Percentiles rank a stretch among this genome's conserved stretches.
Evolutionary conservation across 352 stramenopile genomes (phyloP).

Genomic region (Phytophthora multivora): DNA sequence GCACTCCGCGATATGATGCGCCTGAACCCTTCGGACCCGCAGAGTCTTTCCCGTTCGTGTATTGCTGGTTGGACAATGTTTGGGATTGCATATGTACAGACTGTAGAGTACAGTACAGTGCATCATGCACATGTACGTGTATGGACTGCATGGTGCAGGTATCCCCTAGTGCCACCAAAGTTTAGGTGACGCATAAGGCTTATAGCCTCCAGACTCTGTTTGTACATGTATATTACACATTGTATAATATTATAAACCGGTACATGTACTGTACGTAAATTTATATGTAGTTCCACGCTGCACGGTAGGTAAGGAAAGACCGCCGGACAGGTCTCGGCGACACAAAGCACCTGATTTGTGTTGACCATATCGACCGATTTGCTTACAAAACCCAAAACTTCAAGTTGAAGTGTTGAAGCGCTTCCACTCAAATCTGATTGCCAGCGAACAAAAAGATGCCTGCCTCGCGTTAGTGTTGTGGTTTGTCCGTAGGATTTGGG

Average conservation of each 20-base stretch:
- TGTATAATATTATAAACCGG: no score
- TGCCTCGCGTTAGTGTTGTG: background rate
- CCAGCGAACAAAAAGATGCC: constrained; percentile 13
- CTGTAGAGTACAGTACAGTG: no score
- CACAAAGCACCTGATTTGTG: constrained; percentile 5
- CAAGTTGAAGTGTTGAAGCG: constrained; percentile 32
- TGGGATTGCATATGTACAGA: no score
- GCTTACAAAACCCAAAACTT: constrained; percentile 17
- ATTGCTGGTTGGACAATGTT: no score
- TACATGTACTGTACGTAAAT: background rate
- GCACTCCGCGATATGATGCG: background rate
- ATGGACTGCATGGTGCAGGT: no score
- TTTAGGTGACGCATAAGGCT: no score
- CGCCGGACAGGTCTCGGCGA: background rate
- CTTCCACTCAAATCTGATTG: constrained; percentile 33
- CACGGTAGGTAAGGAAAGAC: background rate
- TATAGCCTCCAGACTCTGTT: no score
- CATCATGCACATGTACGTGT: no score
- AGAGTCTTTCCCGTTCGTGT: background rate
- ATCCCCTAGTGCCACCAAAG: no score
- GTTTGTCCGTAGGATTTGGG: constrained; percentile 10
- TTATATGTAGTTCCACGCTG: background rate
- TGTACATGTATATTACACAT: no score
- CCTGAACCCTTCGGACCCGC: no score
- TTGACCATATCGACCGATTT: constrained; percentile 5